These are phyloP conservation scores for Schizopora paradoxa DNA, from an alignment of 1,284 basidiomycete species.

Conservation along the genomic window DNA sequence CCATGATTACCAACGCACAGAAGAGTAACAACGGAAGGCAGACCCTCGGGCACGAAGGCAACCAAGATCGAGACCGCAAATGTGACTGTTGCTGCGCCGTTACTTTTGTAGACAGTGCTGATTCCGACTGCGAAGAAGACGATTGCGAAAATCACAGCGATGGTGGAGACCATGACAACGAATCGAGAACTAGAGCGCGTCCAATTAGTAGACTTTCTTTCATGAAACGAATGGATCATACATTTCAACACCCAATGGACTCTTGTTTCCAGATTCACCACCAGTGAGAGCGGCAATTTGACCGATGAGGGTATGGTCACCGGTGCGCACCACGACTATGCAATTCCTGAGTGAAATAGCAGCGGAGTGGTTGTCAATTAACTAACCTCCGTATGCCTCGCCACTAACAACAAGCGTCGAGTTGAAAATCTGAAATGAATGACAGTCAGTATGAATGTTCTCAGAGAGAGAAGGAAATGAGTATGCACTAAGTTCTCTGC, in stretches of 20 bases:
- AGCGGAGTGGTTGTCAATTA: not conserved
- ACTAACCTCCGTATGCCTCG: conserved; percentile 59
- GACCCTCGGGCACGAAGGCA: conserved; percentile 66
- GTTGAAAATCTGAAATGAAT: conserved; percentile 49
- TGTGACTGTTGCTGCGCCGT: conserved; percentile 54
- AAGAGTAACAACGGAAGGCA: conserved; percentile 67
- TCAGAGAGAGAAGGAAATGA: conserved; percentile 6
- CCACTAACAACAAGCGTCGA: conserved; percentile 64
- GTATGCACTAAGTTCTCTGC: conserved; percentile 54
- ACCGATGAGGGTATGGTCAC: conserved; percentile 62
- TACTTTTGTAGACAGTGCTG: conserved; percentile 58
- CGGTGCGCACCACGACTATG: conserved; percentile 59
- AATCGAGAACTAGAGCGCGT: conserved; percentile 52
- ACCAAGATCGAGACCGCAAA: conserved; percentile 68
- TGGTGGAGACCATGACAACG: conserved; percentile 52
- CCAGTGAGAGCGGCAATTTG: conserved; percentile 64
- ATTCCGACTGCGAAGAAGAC: conserved; percentile 64
- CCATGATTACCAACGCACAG: conserved; percentile 28
- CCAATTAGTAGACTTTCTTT: conserved; percentile 3
- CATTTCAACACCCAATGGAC: conserved; percentile 63
- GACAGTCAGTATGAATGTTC: not conserved
- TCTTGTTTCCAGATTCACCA: conserved; percentile 56
- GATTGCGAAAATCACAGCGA: conserved; percentile 57
- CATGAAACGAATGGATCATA: conserved; percentile 26
- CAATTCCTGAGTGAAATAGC: conserved; percentile 4